Percentiles rank a stretch among this genome's conserved stretches.
phyloP scores from a whole-genome alignment of 257 asterid species.

The Solanum lignicaule region DNA sequence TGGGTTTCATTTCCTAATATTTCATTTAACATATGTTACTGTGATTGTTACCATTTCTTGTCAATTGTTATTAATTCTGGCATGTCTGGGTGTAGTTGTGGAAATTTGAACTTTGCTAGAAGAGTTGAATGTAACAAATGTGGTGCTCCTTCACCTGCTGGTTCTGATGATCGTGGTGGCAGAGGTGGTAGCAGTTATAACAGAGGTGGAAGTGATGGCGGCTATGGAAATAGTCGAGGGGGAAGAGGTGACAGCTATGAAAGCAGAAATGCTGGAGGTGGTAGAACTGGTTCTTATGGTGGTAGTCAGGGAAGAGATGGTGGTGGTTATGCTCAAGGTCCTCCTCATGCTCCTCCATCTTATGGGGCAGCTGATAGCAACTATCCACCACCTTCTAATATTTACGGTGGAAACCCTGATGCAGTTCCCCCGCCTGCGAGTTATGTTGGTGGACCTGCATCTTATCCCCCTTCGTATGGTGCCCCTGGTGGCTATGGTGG shows the following conservation, averaged over 20 bases:
- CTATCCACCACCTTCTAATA: constrained; percentile 51
- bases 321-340: constrained; percentile 59
- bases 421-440: constrained; percentile 81
- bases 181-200: constrained; percentile 42
- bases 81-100: constrained; percentile 74
- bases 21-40: background rate
- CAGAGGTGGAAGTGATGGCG: constrained; percentile 25
- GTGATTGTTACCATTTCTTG: constrained; percentile 2
- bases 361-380: constrained; percentile 57
- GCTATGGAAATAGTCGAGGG: constrained; percentile 30
- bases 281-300: constrained; percentile 52
- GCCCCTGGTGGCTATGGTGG: constrained; percentile 66
- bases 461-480: constrained; percentile 95
- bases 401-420: constrained; percentile 66
- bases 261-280: constrained; percentile 56
- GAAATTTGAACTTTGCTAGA: constrained; percentile 97
- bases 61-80: constrained; percentile 29
- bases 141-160: constrained; percentile 85
- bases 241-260: constrained; percentile 59
- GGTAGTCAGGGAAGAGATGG: constrained; percentile 62
- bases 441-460: constrained; percentile 78
- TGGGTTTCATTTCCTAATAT: background rate
- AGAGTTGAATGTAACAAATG: constrained; percentile 96
- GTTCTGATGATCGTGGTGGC: constrained; percentile 73
- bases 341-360: constrained; percentile 57